phyloP scores from a whole-genome alignment of 2,329 filamentous ascomycete genomes.

The Stromatinia cepivora region DNA sequence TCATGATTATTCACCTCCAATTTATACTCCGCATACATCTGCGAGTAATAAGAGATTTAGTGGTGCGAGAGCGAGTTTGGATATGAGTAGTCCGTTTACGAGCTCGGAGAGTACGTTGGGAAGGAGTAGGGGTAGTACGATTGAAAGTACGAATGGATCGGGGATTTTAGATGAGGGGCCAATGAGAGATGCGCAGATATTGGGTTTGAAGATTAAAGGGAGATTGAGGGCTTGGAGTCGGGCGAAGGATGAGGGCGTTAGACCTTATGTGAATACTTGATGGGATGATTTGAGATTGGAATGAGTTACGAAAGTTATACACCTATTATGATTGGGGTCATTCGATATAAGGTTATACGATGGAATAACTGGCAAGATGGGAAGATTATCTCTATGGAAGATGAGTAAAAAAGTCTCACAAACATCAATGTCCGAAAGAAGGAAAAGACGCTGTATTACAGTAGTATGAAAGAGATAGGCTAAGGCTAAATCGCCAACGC shows the following conservation, averaged over 20 bases:
- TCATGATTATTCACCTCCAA: not conserved
- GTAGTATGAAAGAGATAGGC: not conserved
- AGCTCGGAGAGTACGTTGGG: not conserved
- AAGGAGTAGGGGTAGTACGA: constrained; percentile 1
- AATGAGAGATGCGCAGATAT: not conserved
- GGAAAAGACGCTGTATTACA: constrained; percentile 13
- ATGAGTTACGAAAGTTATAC: not conserved
- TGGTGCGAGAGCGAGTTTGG: not conserved
- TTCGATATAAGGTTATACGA: not conserved
- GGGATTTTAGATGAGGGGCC: not conserved
- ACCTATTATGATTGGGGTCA: not conserved
- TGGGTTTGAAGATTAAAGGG: constrained; percentile 21
- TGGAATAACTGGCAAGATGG: not conserved
- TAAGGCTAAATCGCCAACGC: constrained; percentile 2
- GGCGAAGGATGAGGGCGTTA: not conserved
- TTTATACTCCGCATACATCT: not conserved
- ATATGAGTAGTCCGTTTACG: not conserved
- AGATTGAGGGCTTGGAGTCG: constrained; percentile 21
- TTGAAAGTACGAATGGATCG: not conserved
- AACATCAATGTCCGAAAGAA: not conserved
- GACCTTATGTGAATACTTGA: constrained; percentile 5
- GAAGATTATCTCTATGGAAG: not conserved
- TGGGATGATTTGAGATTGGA: not conserved
- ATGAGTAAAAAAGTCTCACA: not conserved
- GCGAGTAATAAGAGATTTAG: not conserved